phyloP scores from a whole-genome alignment of 192 early-diverging fungal genomes.

The Gonapodya prolifera region DNA sequence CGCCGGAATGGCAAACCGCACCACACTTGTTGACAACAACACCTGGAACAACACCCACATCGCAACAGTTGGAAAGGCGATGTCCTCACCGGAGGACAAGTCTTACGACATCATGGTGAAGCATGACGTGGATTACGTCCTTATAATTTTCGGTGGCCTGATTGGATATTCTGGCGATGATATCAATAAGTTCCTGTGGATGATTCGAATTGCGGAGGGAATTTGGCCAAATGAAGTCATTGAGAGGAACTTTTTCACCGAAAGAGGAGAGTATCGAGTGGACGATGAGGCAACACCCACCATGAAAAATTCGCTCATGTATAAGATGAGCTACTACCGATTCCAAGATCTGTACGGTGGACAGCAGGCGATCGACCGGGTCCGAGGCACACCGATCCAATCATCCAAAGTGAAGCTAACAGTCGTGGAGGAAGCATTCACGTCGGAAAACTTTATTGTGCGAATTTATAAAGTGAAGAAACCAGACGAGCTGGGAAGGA shows the following conservation, averaged over 20 bases:
- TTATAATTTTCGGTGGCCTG: slow-evolving; percentile 92
- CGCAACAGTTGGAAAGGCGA: slow-evolving; percentile 90
- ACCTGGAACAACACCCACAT: slow-evolving; percentile 99
- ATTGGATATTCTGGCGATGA: slow-evolving; percentile 99
- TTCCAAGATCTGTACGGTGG: slow-evolving; percentile 80
- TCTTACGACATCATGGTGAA: slow-evolving; percentile 80
- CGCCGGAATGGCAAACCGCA: slow-evolving; percentile 95
- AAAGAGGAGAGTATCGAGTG: slow-evolving; percentile 79
- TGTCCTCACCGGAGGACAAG: slow-evolving; percentile 82
- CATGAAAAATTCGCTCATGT: slow-evolving; percentile 90
- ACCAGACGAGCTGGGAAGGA: slow-evolving; percentile 72
- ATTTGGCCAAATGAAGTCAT: slow-evolving; percentile 92
- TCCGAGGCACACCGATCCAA: slow-evolving; percentile 65
- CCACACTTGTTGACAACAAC: slow-evolving; percentile 98
- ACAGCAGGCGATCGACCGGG: slow-evolving; percentile 61
- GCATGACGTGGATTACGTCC: slow-evolving; percentile 94
- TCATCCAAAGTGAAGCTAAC: slow-evolving; percentile 63
- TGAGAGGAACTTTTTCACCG: slow-evolving; percentile 80
- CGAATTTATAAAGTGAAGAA: slow-evolving; percentile 98
- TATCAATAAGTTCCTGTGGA: slow-evolving; percentile 99
- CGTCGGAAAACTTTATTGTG: slow-evolving; percentile 94
- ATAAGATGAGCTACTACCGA: slow-evolving; percentile 95
- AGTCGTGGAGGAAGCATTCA: slow-evolving; percentile 86
- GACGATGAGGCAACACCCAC: slow-evolving; percentile 77
- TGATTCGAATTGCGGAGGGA: slow-evolving; percentile 97